A percentile compares a stretch with the other conserved stretches of the same genome.
phyloP scores from a whole-genome alignment of 1,284 basidiomycete genomes.

The Chiua sp. region DNA sequence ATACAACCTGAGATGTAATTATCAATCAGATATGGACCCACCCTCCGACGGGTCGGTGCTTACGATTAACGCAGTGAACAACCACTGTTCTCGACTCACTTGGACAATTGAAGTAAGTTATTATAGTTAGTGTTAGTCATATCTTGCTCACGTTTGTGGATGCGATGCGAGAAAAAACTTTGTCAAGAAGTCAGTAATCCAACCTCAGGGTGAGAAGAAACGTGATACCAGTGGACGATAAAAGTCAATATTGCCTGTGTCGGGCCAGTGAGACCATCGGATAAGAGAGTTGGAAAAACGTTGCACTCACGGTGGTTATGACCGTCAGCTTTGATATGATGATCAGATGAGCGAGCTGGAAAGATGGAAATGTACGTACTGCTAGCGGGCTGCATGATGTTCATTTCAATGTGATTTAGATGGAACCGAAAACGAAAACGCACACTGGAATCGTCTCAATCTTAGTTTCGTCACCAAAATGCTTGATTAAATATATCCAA shows the following conservation, averaged over 20 bases:
- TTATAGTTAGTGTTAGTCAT: neutral
- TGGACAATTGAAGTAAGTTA: neutral
- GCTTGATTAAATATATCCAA: conserved; percentile 36
- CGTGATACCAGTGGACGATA: conserved; percentile 37
- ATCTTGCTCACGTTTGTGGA: conserved; percentile 33
- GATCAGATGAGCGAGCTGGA: neutral
- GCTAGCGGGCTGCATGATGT: conserved; percentile 43
- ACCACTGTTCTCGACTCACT: conserved; percentile 35
- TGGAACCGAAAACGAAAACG: conserved; percentile 3
- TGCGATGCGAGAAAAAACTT: conserved; percentile 38
- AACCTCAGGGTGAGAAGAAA: conserved; percentile 14
- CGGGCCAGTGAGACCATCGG: neutral
- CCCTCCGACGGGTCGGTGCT: neutral
- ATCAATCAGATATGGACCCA: neutral
- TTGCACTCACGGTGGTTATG: conserved; percentile 44
- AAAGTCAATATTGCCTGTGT: conserved; percentile 41
- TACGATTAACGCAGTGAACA: conserved; percentile 29
- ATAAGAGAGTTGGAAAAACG: neutral
- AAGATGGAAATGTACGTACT: conserved; percentile 36
- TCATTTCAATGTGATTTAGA: neutral
- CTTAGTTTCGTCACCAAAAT: conserved; percentile 29
- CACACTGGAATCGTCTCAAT: conserved; percentile 34
- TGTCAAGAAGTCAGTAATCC: neutral
- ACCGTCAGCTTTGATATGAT: conserved; percentile 46
- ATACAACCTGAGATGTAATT: conserved; percentile 22